Conservation (phyloP, 1,139 yeast genomes). For the Candida labiduridarum region DNA sequence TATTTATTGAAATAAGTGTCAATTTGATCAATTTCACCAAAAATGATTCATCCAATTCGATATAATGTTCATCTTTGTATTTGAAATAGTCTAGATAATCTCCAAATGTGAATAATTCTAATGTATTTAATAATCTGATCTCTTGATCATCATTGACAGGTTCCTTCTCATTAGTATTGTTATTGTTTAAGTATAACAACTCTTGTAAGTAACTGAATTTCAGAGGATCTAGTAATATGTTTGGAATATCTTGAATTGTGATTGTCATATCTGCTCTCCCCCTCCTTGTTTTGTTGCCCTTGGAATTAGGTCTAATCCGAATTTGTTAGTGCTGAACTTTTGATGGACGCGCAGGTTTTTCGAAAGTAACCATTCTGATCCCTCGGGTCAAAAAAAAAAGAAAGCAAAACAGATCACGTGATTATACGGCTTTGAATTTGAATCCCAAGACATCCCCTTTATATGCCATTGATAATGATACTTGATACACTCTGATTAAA, state of each 20-base stretch:
- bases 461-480: too few relatives aligned
- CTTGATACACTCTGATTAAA: too few relatives aligned
- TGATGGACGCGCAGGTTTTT: neutral
- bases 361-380: too few relatives aligned
- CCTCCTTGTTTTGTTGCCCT: too few relatives aligned
- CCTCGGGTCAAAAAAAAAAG: too few relatives aligned
- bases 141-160: neutral
- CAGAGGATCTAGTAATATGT: slow-evolving; percentile 4
- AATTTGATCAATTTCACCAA: slow-evolving; percentile 30
- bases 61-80: slow-evolving; percentile 19
- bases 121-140: slow-evolving; percentile 20
- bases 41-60: slow-evolving; percentile 18
- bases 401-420: too few relatives aligned
- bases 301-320: too few relatives aligned
- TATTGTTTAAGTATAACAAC: slow-evolving; percentile 5
- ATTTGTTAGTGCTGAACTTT: neutral
- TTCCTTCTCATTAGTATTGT: neutral
- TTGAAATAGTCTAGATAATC: slow-evolving; percentile 27
- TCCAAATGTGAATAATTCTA: slow-evolving; percentile 46
- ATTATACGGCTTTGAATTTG: too few relatives aligned
- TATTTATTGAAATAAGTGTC: slow-evolving; percentile 28
- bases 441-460: too few relatives aligned
- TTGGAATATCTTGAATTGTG: slow-evolving; percentile 4
- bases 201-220: slow-evolving; percentile 13
- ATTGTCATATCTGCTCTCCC: neutral